Percentiles rank a stretch among this genome's conserved stretches.
These are phyloP conservation scores for Pholiota conissans DNA, from an alignment of 768 basidiomycete species.

Conservation along the genomic window DNA sequence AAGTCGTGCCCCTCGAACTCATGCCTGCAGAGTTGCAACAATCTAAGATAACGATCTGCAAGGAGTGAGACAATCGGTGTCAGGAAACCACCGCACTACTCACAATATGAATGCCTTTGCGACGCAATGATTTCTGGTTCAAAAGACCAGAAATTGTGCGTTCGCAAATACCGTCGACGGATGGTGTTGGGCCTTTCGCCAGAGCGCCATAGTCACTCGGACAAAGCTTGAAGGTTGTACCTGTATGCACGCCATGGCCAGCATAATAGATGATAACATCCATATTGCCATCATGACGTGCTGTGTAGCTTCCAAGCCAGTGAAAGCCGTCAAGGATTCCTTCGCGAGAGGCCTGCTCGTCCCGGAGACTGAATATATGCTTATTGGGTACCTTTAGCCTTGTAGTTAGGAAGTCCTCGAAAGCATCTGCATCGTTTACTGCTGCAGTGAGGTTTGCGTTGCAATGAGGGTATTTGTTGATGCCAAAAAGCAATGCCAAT, in stretches of 20 bases:
- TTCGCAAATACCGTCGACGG: constrained; percentile 40
- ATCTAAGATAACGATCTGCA: constrained; percentile 45
- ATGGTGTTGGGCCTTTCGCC: constrained; percentile 7
- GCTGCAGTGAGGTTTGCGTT: constrained; percentile 33
- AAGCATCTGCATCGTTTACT: constrained; percentile 37
- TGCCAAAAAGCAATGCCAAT: constrained; percentile 45
- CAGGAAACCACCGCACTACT: constrained; percentile 10
- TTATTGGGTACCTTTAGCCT: constrained; percentile 27
- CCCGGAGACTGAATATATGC: constrained; percentile 37
- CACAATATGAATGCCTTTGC: constrained; percentile 46
- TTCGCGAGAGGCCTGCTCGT: constrained; percentile 35
- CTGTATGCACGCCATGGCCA: constrained; percentile 41
- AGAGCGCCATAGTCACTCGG: constrained; percentile 30
- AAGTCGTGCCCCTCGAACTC: constrained; percentile 18
- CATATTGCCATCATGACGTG: constrained; percentile 21
- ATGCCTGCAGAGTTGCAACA: constrained; percentile 45
- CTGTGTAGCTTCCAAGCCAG: constrained; percentile 21
- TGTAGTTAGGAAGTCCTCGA: constrained; percentile 32
- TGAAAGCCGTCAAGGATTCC: constrained; percentile 33
- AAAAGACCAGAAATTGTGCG: constrained; percentile 38
- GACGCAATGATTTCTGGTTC: constrained; percentile 33
- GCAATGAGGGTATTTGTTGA: constrained; percentile 32
- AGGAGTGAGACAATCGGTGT: too few species aligned
- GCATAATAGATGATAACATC: constrained; percentile 44
- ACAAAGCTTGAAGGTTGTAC: constrained; percentile 33